Conservation (phyloP, 108 stramenopile genomes). For the Pseudonitzschia multiseries region DNA sequence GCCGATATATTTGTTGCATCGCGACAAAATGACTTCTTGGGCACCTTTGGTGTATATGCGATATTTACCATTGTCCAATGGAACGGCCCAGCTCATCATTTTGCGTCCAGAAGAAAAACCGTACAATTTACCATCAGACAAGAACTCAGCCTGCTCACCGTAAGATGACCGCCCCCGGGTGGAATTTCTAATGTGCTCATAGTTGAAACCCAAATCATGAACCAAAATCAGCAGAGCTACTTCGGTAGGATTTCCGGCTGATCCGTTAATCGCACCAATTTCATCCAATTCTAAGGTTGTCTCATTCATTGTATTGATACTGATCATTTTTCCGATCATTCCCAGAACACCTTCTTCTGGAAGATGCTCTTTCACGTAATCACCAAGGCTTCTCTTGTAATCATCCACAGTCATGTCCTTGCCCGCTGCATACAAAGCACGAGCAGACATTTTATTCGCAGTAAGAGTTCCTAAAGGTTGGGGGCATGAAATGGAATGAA, state of each 20-base stretch:
- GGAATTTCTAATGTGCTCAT: conserved; percentile 62
- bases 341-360: conserved; percentile 35
- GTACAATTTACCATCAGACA: conserved; percentile 75
- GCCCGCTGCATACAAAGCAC: conserved; percentile 52
- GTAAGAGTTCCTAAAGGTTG: conserved; percentile 81
- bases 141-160: conserved; percentile 55
- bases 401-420: conserved; percentile 55
- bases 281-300: conserved; percentile 53
- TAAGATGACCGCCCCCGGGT: conserved; percentile 67
- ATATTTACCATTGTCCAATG: conserved; percentile 61
- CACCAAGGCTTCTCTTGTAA: conserved; percentile 50
- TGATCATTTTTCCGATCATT: conserved; percentile 50
- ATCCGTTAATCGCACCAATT: conserved; percentile 38
- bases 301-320: conserved; percentile 87
- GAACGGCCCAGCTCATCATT: conserved; percentile 91
- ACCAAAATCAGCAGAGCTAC: conserved; percentile 84
- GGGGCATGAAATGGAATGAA: conserved; percentile 11
- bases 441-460: conserved; percentile 94
- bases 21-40: conserved; percentile 66
- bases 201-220: conserved; percentile 60
- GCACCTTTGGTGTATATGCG: conserved; percentile 89
- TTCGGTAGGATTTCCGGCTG: conserved; percentile 93
- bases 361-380: conserved; percentile 47
- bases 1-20: conserved; percentile 46
- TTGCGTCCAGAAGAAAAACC: conserved; percentile 90